These are phyloP conservation scores for Cardamine occulta DNA, from an alignment of 345 rosid genomes.

Conservation along the genomic window DNA sequence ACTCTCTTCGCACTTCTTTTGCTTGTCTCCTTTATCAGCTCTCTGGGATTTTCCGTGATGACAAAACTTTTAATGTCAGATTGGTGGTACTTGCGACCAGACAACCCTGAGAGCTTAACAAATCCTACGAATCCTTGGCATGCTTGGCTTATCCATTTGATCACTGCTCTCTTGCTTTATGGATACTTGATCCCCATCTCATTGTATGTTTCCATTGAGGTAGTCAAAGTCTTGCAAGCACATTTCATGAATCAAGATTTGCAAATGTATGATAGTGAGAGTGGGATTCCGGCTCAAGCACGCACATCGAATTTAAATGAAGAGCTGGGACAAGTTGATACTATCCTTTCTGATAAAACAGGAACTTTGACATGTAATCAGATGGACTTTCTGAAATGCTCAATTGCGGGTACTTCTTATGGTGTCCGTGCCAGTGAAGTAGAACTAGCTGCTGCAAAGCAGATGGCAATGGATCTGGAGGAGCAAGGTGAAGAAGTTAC, in stretches of 20 bases:
- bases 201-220: slow-evolving; percentile 73
- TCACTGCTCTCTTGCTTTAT: slow-evolving; percentile 63
- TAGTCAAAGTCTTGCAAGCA: slow-evolving; percentile 76
- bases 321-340: slow-evolving; percentile 84
- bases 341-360: slow-evolving; percentile 75
- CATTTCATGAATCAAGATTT: slow-evolving; percentile 66
- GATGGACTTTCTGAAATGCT: slow-evolving; percentile 85
- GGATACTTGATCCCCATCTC: slow-evolving; percentile 88
- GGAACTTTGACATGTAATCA: slow-evolving; percentile 87
- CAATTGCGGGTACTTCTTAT: slow-evolving; percentile 73
- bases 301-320: slow-evolving; percentile 77
- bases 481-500: slow-evolving; percentile 42
- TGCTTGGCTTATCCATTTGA: slow-evolving; percentile 57
- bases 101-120: slow-evolving; percentile 45
- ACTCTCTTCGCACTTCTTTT: slow-evolving; percentile 61
- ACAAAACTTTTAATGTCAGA: slow-evolving; percentile 51
- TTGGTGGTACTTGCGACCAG: slow-evolving; percentile 68
- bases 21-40: slow-evolving; percentile 55
- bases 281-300: slow-evolving; percentile 62
- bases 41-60: slow-evolving; percentile 52
- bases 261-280: slow-evolving; percentile 64
- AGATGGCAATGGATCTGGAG: slow-evolving; percentile 56
- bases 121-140: slow-evolving; percentile 48
- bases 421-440: slow-evolving; percentile 61
- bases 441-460: slow-evolving; percentile 64